Percentiles rank a stretch among this genome's conserved stretches.
Evolutionary conservation across 192 early-diverging fungal species (phyloP).

Genomic region (Coemansia sp.): DNA sequence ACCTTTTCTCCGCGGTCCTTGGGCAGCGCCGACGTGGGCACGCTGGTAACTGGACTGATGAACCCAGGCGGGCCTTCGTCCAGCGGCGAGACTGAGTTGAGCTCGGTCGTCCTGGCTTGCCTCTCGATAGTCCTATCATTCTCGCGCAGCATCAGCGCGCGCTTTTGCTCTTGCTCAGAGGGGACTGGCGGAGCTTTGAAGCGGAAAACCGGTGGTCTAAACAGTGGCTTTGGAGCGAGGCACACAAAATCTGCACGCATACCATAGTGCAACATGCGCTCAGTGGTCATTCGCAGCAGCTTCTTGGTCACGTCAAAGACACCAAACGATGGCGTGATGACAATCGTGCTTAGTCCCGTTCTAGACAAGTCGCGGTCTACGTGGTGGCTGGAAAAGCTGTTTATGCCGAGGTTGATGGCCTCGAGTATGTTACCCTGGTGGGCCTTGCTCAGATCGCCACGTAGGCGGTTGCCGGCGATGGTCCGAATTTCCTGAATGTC

Average conservation of each 20-base stretch:
- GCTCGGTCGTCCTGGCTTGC: conserved; percentile 27
- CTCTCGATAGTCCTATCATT: conserved; percentile 11
- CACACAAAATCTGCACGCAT: conserved; percentile 92
- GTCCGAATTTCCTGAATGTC: conserved; percentile 52
- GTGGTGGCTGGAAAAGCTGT: conserved; percentile 91
- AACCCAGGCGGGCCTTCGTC: conserved; percentile 32
- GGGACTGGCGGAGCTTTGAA: conserved; percentile 63
- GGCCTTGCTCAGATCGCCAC: conserved; percentile 80
- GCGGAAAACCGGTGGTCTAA: conserved; percentile 85
- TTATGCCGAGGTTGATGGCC: conserved; percentile 94
- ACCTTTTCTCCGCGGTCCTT: conserved; percentile 39
- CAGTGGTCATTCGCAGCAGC: conserved; percentile 87
- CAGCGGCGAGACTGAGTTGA: conserved; percentile 37
- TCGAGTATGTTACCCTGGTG: conserved; percentile 94
- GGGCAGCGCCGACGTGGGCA: neutral
- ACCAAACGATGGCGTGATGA: conserved; percentile 89
- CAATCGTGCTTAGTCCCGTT: conserved; percentile 85
- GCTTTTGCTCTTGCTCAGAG: conserved; percentile 38
- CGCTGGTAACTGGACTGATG: neutral
- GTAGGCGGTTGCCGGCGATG: conserved; percentile 51
- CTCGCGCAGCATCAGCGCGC: conserved; percentile 13
- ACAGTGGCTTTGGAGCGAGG: conserved; percentile 82
- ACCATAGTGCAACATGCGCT: conserved; percentile 92
- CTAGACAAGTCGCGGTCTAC: conserved; percentile 92
- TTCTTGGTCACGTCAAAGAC: conserved; percentile 86